Percentiles rank a stretch among this genome's conserved stretches.
These are phyloP conservation scores for Urtica urens DNA, from an alignment of 306 rosid species.

Conservation along the genomic window DNA sequence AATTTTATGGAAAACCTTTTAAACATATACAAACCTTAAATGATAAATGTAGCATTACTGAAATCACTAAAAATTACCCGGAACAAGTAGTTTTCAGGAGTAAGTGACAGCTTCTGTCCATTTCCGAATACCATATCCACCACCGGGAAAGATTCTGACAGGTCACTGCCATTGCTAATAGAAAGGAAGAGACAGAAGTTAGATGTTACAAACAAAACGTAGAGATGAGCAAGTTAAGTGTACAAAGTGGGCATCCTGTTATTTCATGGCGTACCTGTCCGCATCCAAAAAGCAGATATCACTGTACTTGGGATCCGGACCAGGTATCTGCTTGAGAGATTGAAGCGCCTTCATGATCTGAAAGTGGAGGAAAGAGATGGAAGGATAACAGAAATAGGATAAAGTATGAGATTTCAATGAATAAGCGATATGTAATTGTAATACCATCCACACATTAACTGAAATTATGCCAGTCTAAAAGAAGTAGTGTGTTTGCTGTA, in stretches of 20 bases:
- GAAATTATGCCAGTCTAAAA: too few relatives aligned
- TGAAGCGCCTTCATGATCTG: slow-evolving; percentile 65
- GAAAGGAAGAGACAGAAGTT: slow-evolving; percentile 18
- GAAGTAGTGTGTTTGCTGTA: too few relatives aligned
- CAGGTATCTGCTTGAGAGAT: slow-evolving; percentile 48
- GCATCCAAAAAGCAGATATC: slow-evolving; percentile 75
- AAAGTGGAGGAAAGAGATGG: not conserved
- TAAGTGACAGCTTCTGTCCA: slow-evolving; percentile 56
- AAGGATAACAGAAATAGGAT: not conserved
- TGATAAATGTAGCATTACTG: too few relatives aligned
- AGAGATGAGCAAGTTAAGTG: slow-evolving; percentile 4
- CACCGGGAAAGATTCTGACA: slow-evolving; percentile 54
- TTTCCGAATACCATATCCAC: slow-evolving; percentile 87
- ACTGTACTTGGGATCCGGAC: slow-evolving; percentile 81
- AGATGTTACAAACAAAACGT: slow-evolving; percentile 20
- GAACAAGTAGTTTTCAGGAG: slow-evolving; percentile 95
- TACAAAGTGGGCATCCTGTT: slow-evolving; percentile 8
- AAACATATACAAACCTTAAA: too few relatives aligned
- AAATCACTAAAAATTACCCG: slow-evolving; percentile 54
- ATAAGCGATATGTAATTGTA: too few relatives aligned
- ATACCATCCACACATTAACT: too few relatives aligned
- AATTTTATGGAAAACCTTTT: too few relatives aligned
- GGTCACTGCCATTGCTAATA: slow-evolving; percentile 50
- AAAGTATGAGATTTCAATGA: not conserved
- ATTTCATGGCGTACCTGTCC: slow-evolving; percentile 38